Percentiles rank a stretch among this genome's conserved stretches.
Evolutionary conservation across 352 stramenopile species (phyloP).

Genomic region (Pythium pyrilobum): DNA sequence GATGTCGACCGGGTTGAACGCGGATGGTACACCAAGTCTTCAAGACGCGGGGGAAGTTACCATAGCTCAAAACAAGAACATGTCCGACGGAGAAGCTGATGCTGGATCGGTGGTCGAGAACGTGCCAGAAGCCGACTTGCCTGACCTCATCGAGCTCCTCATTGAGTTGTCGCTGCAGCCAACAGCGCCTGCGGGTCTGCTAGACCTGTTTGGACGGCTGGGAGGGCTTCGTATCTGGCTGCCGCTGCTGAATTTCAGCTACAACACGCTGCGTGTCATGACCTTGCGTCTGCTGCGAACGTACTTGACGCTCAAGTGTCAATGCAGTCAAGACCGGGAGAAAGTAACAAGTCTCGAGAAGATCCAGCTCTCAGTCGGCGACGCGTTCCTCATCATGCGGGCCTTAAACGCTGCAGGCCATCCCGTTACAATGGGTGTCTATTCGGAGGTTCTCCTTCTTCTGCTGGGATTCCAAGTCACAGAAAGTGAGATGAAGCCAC

Average conservation of each 20-base stretch:
- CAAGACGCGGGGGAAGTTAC: slow-evolving; percentile 40
- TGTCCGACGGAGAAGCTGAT: slow-evolving; percentile 63
- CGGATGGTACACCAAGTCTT: slow-evolving; percentile 48
- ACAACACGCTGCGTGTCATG: slow-evolving; percentile 73
- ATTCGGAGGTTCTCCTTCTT: slow-evolving; percentile 73
- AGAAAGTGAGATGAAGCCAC: slow-evolving; percentile 20
- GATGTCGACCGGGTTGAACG: slow-evolving; percentile 55
- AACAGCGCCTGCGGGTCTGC: slow-evolving; percentile 58
- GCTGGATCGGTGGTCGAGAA: slow-evolving; percentile 67
- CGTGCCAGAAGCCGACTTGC: slow-evolving; percentile 63
- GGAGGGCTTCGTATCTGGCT: slow-evolving; percentile 80
- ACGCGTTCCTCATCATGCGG: slow-evolving; percentile 80
- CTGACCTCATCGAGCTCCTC: slow-evolving; percentile 68
- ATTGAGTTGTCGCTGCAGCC: slow-evolving; percentile 75
- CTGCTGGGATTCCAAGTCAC: slow-evolving; percentile 68
- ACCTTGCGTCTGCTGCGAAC: slow-evolving; percentile 72
- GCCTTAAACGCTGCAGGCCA: slow-evolving; percentile 62
- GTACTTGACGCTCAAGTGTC: slow-evolving; percentile 74
- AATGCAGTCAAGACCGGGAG: slow-evolving; percentile 57
- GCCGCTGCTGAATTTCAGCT: slow-evolving; percentile 67
- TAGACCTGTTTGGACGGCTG: slow-evolving; percentile 70
- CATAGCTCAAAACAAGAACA: slow-evolving; percentile 36
- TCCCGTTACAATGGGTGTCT: slow-evolving; percentile 71
- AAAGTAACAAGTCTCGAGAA: slow-evolving; percentile 63
- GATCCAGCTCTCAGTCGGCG: slow-evolving; percentile 68